Base-by-base conservation (phyloP, 2,329 filamentous ascomycete genomes). In the Xylaria sp. region DNA sequence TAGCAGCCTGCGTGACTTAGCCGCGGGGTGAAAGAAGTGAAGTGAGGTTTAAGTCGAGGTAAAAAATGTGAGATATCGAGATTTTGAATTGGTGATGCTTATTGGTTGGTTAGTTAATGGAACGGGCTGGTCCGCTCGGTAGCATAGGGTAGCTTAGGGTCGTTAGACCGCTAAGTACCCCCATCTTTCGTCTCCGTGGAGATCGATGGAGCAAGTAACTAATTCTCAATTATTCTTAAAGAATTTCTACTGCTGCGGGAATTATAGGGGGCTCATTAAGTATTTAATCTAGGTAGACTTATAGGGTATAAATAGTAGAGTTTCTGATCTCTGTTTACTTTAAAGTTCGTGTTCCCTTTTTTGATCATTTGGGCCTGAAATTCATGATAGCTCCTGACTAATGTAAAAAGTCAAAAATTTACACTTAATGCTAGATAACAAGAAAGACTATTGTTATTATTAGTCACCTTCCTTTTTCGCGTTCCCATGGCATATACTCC, bases 11-110 rank as follows among this genome's bases (percentile, higher is more conserved):
- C 22, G 22, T 49, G 22, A 29, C n/a, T 44, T 10, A 42, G 22
- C n/a, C 29, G n/a, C 50, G 17, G 33, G 36, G 6, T n/a, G 42
- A 42, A 27, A 25, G 36, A 29, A 20, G 29, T n/a, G 9, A 51
- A 42, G 56, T n/a, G 20, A 60, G 25, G 22, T 20, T 42, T 9
- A 6, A 42, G 53, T 36, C 5, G 36, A 65, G 57, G 36, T 57
- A 38, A 62, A 66, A 66, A 66, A 53, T 58, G 29, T 33, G 44
- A 65, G 44, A 31, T 47, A 11, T 42, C 6, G 5, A 58, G 17
- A 36, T 25, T 1, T n/a, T 7, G 33, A 45, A 49, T 57, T 62
- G 45, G 13, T 15, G 53, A 29, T 47, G 36, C 22, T 62, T 6
- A 66, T 62, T 62, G 51, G 63, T n/a, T 11, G 47, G 27, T 49